Conservation (phyloP, 2,329 filamentous ascomycete species). For the Exophiala sp. region DNA sequence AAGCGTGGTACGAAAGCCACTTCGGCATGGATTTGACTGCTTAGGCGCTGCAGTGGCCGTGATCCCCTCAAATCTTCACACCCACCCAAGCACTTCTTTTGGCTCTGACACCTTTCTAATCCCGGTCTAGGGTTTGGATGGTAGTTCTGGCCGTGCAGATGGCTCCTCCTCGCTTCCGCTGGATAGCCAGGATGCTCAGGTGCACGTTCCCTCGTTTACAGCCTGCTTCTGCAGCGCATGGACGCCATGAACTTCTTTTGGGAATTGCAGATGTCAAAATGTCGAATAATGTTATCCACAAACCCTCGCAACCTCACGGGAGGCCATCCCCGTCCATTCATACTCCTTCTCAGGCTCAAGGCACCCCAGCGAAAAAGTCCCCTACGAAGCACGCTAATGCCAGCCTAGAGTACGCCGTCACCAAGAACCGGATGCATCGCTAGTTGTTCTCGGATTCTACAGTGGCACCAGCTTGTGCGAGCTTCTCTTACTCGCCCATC, state of each 20-base stretch:
- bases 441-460: too few species aligned
- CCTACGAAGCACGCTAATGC: conserved; percentile 8
- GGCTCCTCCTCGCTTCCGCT: conserved; percentile 10
- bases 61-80: not conserved
- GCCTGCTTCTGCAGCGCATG: conserved; percentile 3
- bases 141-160: not conserved
- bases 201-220: conserved; percentile 11
- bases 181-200: not conserved
- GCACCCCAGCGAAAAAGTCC: not conserved
- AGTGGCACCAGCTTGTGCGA: too few species aligned
- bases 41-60: conserved; percentile 6
- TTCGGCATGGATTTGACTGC: conserved; percentile 4
- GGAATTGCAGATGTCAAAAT: too few species aligned
- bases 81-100: not conserved
- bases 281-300: too few species aligned
- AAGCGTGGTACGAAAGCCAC: not conserved
- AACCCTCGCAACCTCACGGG: not conserved
- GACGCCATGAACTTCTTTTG: conserved; percentile 8
- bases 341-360: too few species aligned
- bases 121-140: conserved; percentile 1
- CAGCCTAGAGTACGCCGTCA: not conserved
- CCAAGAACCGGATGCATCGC: too few species aligned
- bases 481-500: too few species aligned
- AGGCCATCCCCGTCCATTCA: conserved; percentile 13
- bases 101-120: not conserved